Evolutionary conservation across 192 early-diverging fungal species (phyloP).

Genomic region (Coemansia sp.): DNA sequence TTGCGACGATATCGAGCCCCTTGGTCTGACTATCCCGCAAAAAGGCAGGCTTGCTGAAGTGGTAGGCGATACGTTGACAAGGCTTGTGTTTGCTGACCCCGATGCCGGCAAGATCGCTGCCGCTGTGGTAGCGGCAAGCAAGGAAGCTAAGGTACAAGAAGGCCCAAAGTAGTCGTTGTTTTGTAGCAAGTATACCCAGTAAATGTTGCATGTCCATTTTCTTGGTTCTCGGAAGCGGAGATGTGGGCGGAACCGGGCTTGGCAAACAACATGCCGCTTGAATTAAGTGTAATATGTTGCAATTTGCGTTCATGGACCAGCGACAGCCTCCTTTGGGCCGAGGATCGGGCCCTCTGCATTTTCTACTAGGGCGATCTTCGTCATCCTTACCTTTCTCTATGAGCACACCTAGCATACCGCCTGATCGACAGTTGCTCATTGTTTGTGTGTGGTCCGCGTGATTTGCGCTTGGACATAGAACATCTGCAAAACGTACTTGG

Average conservation of each 20-base stretch:
- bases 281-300: neutral
- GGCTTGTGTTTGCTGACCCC: constrained; percentile 36
- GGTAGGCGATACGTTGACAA: constrained; percentile 40
- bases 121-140: constrained; percentile 28
- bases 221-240: neutral
- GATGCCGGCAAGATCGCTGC: constrained; percentile 37
- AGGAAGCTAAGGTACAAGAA: constrained; percentile 6
- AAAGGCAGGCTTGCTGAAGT: constrained; percentile 31
- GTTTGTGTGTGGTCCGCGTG: neutral
- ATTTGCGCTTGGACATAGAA: neutral
- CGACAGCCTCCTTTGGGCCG: neutral
- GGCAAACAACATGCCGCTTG: neutral
- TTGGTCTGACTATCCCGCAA: constrained; percentile 23
- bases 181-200: neutral
- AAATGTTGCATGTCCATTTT: neutral
- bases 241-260: neutral
- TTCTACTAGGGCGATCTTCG: neutral
- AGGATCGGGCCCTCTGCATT: neutral
- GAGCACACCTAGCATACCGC: neutral
- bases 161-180: neutral
- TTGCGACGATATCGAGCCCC: constrained; percentile 12
- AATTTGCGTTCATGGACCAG: neutral
- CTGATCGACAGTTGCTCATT: neutral
- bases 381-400: neutral
- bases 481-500: neutral